Conservation (phyloP, 345 rosid species). For the Pistacia integerrima region DNA sequence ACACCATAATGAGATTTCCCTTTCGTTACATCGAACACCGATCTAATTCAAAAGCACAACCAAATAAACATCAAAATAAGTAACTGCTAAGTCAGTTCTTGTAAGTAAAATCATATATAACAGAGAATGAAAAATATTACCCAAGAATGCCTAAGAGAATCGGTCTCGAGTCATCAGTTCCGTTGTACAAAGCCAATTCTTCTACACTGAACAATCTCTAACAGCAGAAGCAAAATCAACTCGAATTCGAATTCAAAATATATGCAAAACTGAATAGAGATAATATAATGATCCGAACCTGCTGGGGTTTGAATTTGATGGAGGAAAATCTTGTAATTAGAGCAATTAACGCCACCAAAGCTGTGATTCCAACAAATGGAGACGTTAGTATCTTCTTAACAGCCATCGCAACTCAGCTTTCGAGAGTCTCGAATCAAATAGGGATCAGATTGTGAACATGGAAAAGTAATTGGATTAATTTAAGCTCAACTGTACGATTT, state of each 20-base stretch:
- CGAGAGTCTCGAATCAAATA: background rate
- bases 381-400: slow-evolving; percentile 31
- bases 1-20: slow-evolving; percentile 91
- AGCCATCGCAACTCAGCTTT: background rate
- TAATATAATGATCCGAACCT: slow-evolving; percentile 35
- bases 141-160: slow-evolving; percentile 87
- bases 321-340: slow-evolving; percentile 41
- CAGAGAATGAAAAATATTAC: slow-evolving; percentile 30
- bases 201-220: slow-evolving; percentile 71
- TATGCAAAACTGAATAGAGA: background rate
- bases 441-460: too few species aligned
- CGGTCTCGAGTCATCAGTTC: slow-evolving; percentile 71
- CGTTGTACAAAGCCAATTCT: slow-evolving; percentile 74
- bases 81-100: background rate
- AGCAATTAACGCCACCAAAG: slow-evolving; percentile 49
- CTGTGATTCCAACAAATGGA: slow-evolving; percentile 43
- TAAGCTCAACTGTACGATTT: too few species aligned
- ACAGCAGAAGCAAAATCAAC: background rate
- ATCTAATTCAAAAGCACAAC: slow-evolving; percentile 44
- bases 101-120: background rate
- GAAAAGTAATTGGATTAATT: too few species aligned
- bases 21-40: slow-evolving; percentile 90
- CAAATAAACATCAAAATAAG: background rate
- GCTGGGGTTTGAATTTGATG: slow-evolving; percentile 32
- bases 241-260: background rate